phyloP scores from a whole-genome alignment of 2,329 filamentous ascomycete species.

The Ophiobolus disseminans region DNA sequence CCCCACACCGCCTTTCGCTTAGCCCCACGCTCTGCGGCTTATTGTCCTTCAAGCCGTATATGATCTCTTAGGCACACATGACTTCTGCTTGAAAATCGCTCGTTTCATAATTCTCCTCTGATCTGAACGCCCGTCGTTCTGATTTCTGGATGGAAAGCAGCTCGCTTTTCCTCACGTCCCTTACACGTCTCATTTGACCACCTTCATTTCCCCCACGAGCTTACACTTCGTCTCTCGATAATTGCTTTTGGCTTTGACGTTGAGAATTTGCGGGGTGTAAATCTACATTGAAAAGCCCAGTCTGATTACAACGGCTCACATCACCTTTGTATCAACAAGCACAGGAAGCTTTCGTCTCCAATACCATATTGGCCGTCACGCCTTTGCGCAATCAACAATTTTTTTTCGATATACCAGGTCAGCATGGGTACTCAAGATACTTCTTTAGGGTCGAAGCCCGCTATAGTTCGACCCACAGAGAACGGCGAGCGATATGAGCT shows the following conservation, averaged over 20 bases:
- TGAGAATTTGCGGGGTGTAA: neutral
- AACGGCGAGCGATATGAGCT: conserved; percentile 64
- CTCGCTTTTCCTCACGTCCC: conserved; percentile 5
- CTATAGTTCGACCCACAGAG: conserved; percentile 51
- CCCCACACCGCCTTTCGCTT: conserved; percentile 43
- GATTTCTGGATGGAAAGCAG: neutral
- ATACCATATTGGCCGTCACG: conserved; percentile 24
- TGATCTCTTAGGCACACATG: conserved; percentile 18
- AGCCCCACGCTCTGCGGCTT: conserved; percentile 41
- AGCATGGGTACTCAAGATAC: conserved; percentile 10
- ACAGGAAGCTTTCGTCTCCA: conserved; percentile 39
- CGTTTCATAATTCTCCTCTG: conserved; percentile 3
- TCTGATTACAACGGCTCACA: no score
- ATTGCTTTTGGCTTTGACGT: conserved; percentile 3
- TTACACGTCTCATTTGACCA: conserved; percentile 5
- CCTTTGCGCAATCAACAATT: conserved; percentile 34
- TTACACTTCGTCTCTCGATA: conserved; percentile 3
- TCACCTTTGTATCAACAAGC: conserved; percentile 26
- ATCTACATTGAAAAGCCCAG: no score
- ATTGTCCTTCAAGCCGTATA: conserved; percentile 34
- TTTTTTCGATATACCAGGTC: conserved; percentile 22
- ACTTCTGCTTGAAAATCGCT: conserved; percentile 13
- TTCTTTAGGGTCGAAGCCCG: conserved; percentile 11
- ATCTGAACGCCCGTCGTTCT: conserved; percentile 6
- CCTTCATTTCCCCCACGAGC: neutral